A percentile compares a stretch with the other conserved stretches of the same genome.
Evolutionary conservation across 108 stramenopile genomes (phyloP).

Genomic region (Nitzschia sp.): DNA sequence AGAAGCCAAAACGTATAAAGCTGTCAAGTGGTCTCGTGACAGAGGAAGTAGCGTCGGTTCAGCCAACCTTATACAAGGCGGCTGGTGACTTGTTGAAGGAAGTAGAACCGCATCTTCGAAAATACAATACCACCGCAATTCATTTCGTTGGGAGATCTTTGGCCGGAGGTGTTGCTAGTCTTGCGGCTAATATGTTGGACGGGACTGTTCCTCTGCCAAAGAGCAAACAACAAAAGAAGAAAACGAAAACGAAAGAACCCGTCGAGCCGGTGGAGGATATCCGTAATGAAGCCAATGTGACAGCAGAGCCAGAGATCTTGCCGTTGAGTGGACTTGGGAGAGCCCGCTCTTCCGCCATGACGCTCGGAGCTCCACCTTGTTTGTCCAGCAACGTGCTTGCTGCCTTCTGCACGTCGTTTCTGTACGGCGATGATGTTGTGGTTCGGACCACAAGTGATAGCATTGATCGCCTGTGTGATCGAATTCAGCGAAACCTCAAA

Average conservation of each 20-base stretch:
- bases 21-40: conserved; percentile 41
- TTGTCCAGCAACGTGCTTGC: conserved; percentile 69
- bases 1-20: conserved; percentile 26
- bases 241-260: background rate
- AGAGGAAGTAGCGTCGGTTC: conserved; percentile 64
- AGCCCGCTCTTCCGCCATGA: conserved; percentile 65
- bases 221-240: conserved; percentile 14
- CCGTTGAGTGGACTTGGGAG: conserved; percentile 49
- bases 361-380: conserved; percentile 77
- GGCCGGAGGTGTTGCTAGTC: conserved; percentile 69
- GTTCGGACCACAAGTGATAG: conserved; percentile 58
- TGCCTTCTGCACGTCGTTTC: conserved; percentile 66
- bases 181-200: conserved; percentile 74
- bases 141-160: conserved; percentile 84
- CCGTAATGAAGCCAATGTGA: background rate
- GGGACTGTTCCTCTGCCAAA: conserved; percentile 64
- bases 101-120: conserved; percentile 33
- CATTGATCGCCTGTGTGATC: conserved; percentile 52
- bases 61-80: conserved; percentile 55
- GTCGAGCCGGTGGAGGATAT: background rate
- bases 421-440: conserved; percentile 84
- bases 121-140: conserved; percentile 49
- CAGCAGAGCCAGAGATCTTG: conserved; percentile 9
- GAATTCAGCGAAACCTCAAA: conserved; percentile 46
- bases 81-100: conserved; percentile 53